A percentile compares a stretch with the other conserved stretches of the same genome.
phyloP scores from a whole-genome alignment of 495 filamentous ascomycete genomes.

The Aspergillus sparsus region DNA sequence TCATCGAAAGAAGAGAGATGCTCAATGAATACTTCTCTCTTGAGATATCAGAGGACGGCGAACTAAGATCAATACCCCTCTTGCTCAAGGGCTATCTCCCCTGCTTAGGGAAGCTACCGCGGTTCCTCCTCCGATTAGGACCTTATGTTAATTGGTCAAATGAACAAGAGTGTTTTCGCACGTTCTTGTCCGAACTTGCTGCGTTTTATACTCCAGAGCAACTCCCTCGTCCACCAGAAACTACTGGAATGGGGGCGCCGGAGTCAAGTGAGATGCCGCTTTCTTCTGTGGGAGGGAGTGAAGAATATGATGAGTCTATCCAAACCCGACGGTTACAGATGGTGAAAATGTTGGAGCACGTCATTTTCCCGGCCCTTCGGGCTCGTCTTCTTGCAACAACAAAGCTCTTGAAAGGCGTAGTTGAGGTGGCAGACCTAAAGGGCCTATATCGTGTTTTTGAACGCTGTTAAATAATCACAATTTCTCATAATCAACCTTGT shows the following conservation, averaged over 20 bases:
- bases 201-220: conserved; percentile 88
- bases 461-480: conserved; percentile 62
- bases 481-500: no score
- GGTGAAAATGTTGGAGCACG: conserved; percentile 70
- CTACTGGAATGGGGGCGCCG: neutral
- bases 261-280: neutral
- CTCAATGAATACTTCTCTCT: conserved; percentile 90
- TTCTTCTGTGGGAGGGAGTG: neutral
- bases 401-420: conserved; percentile 71
- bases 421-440: conserved; percentile 93
- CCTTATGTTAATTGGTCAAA: conserved; percentile 84
- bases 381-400: conserved; percentile 81
- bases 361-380: conserved; percentile 87
- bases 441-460: conserved; percentile 98
- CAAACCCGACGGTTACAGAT: conserved; percentile 64
- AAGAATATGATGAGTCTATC: conserved; percentile 52
- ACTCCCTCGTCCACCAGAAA: conserved; percentile 57
- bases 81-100: conserved; percentile 89
- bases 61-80: conserved; percentile 77
- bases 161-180: conserved; percentile 84
- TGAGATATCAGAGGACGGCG: conserved; percentile 74
- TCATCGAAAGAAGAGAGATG: conserved; percentile 81
- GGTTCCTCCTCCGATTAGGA: conserved; percentile 84
- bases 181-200: conserved; percentile 84
- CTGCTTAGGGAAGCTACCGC: conserved; percentile 79